Conservation (phyloP, 2,329 filamentous ascomycete species). For the Rachicladosporium sp. region DNA sequence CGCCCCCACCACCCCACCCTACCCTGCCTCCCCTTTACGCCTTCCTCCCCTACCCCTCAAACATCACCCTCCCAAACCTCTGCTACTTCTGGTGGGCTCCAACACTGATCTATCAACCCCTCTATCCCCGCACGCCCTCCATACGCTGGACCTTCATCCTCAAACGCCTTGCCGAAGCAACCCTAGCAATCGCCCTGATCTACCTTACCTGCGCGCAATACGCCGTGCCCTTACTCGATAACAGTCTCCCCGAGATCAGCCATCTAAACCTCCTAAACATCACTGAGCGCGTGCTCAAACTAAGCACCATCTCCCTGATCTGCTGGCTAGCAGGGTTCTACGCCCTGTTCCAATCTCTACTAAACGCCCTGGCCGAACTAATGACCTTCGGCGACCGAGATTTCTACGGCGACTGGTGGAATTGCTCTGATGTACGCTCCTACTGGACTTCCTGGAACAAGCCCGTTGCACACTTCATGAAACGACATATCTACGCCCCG, state of each 20-base stretch:
- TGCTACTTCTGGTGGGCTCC: constrained; percentile 98
- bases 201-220: constrained; percentile 97
- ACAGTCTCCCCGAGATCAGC: constrained; percentile 79
- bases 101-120: constrained; percentile 90
- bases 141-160: constrained; percentile 81
- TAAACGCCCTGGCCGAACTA: constrained; percentile 85
- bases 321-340: constrained; percentile 99
- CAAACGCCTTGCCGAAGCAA: constrained; percentile 71
- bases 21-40: constrained; percentile 71
- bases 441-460: constrained; percentile 99
- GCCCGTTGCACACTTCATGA: constrained; percentile 94
- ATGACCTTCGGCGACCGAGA: constrained; percentile 83
- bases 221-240: constrained; percentile 74
- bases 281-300: constrained; percentile 82
- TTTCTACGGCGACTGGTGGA: constrained; percentile 99
- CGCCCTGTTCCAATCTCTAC: constrained; percentile 80
- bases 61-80: constrained; percentile 79
- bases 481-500: constrained; percentile 81
- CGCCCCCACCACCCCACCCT: constrained; percentile 24
- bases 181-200: constrained; percentile 72
- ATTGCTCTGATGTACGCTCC: constrained; percentile 67
- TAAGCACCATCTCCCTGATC: constrained; percentile 86
- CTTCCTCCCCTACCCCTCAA: constrained; percentile 74
- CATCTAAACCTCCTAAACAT: constrained; percentile 71
- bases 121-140: constrained; percentile 72